phyloP scores from a whole-genome alignment of 2,329 filamentous ascomycete species.

The Aspergillus intermedius region DNA sequence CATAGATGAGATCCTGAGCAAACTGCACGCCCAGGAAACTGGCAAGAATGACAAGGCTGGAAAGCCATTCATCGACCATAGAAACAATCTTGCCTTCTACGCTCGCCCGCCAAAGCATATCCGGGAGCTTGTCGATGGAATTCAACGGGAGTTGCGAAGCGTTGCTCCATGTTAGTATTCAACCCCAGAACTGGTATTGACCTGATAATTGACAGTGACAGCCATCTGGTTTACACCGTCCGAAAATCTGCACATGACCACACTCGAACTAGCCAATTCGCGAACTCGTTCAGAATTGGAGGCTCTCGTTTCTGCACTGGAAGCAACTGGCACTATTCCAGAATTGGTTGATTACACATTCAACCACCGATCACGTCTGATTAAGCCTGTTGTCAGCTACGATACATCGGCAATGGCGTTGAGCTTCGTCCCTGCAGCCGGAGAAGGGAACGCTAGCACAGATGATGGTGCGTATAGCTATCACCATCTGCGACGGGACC shows the following conservation, averaged over 20 bases:
- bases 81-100: conserved; percentile 85
- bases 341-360: conserved; percentile 61
- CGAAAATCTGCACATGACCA: conserved; percentile 74
- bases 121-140: conserved; percentile 56
- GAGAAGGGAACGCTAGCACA: conserved; percentile 42
- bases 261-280: conserved; percentile 77
- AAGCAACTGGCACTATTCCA: conserved; percentile 44
- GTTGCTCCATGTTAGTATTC: conserved; percentile 61
- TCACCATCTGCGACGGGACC: conserved; percentile 78
- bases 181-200: neutral
- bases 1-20: conserved; percentile 68
- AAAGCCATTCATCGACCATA: conserved; percentile 64
- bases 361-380: conserved; percentile 63
- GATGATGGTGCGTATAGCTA: conserved; percentile 69
- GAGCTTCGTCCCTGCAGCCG: conserved; percentile 74
- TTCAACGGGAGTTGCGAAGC: conserved; percentile 61
- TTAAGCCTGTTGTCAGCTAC: conserved; percentile 76
- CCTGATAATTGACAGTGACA: conserved; percentile 27
- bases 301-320: conserved; percentile 53
- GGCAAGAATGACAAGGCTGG: conserved; percentile 48
- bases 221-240: conserved; percentile 82
- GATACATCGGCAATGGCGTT: conserved; percentile 80
- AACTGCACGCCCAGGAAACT: conserved; percentile 47
- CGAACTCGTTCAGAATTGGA: conserved; percentile 64
- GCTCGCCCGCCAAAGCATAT: conserved; percentile 71